Evolutionary conservation across 2,329 filamentous ascomycete species (phyloP).

Genomic region (Hypoxylon rubiginosum): DNA sequence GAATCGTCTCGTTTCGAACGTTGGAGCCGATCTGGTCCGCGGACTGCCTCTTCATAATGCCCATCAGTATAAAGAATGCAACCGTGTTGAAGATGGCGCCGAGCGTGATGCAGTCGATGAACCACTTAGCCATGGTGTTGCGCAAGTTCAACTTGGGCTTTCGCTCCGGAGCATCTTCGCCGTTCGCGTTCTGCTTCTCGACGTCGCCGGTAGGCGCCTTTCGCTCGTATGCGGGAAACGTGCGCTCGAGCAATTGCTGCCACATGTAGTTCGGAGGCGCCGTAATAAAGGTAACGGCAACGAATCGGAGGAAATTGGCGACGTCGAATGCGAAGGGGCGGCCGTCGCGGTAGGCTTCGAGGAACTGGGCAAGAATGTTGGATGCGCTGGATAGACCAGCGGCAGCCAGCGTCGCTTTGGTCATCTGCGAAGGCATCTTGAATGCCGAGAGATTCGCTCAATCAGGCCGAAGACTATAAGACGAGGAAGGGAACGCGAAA

Average conservation of each 20-base stretch:
- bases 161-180: constrained; percentile 39
- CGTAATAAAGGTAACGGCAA: constrained; percentile 65
- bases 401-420: constrained; percentile 67
- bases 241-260: constrained; percentile 67
- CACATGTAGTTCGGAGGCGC: constrained; percentile 71
- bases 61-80: constrained; percentile 63
- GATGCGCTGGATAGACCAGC: constrained; percentile 65
- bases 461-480: constrained; percentile 37
- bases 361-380: constrained; percentile 68
- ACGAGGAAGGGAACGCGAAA: constrained; percentile 16
- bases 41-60: constrained; percentile 59
- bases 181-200: constrained; percentile 48
- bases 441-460: constrained; percentile 18
- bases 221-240: constrained; percentile 62
- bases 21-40: constrained; percentile 55
- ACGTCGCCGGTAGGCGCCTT: constrained; percentile 40
- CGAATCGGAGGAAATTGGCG: constrained; percentile 66
- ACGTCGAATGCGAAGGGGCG: constrained; percentile 61
- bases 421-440: constrained; percentile 63
- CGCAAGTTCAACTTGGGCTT: constrained; percentile 56
- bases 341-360: constrained; percentile 62
- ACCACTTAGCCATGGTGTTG: constrained; percentile 64
- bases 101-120: constrained; percentile 63
- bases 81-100: constrained; percentile 62
- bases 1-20: constrained; percentile 59